Evolutionary conservation across 2,329 filamentous ascomycete species (phyloP), one percentile per base, ranked within the genome.

Genomic region (Penicillium polonicum): DNA sequence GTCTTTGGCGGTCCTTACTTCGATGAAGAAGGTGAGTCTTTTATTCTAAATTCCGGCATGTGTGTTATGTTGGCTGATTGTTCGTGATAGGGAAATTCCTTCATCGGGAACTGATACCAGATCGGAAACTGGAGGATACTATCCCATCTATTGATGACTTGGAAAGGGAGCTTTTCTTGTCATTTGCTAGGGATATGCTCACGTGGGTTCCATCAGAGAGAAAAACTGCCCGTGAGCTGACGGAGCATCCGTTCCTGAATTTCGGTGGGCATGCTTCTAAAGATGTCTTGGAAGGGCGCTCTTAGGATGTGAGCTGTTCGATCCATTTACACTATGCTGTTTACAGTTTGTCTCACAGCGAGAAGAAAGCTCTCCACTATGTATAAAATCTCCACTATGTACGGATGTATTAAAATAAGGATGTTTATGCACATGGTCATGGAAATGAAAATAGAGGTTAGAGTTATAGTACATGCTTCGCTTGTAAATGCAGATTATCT

Each of bases 181-280:
- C 69, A 6, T 75, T 76, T 59, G 65, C 65, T 12, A 63, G 65
- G 41, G 57, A 61, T 17, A 75, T 76, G 73, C 65, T 76, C n/a
- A 57, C 55, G 12, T 76, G 72, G 74, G 43, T 65, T 5, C 72
- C 73, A 6, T 68, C 72, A 48, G 60, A 75, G 52, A 70, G 74
- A 38, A 71, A 68, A 46, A 75, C 70, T 21, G 74, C 74, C 33
- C 65, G 65, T 17, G 70, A 76, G 54, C 52, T 76, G 31, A 68
- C 72, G 31, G 65, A 74, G 2, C 70, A 76, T 65, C 70, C 53
- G 66, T 76, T 56, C 75, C 76, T 59, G 29, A 48, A 61, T 21
- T 45, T 63, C 29, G 36, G 48, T 23, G 50, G 39, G 3, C 10
- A 19, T 35, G 15, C 19, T 17, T 9, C 17, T n/a, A 33, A 25